Percentiles rank a stretch among this genome's conserved stretches.
Conservation (phyloP, 805 yeast genomes). For the Wickerhamiella occidentalis region DNA sequence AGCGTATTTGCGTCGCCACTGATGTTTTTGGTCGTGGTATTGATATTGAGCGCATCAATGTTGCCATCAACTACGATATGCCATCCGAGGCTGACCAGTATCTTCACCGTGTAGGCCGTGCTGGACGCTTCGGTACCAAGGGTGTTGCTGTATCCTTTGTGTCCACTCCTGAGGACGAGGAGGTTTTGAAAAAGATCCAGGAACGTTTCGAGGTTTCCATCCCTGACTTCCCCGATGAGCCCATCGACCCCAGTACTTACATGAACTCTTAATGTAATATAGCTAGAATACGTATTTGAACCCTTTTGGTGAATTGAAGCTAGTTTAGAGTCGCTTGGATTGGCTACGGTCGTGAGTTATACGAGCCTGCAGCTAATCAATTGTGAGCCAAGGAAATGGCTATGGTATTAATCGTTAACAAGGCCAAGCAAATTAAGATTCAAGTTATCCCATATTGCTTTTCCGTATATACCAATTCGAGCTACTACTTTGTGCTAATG, state of each 20-base stretch:
- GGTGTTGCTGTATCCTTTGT: slow-evolving; percentile 93
- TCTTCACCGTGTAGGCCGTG: slow-evolving; percentile 98
- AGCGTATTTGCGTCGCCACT: slow-evolving; percentile 96
- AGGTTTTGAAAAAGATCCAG: slow-evolving; percentile 83
- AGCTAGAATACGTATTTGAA: slow-evolving; percentile 1
- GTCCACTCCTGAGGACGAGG: slow-evolving; percentile 74
- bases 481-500: no score
- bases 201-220: slow-evolving; percentile 94
- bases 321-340: no score
- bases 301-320: neutral
- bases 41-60: slow-evolving; percentile 95
- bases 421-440: no score
- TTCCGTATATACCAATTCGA: no score
- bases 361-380: no score
- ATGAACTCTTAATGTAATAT: slow-evolving; percentile 61
- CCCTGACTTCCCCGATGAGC: slow-evolving; percentile 92
- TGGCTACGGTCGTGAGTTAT: no score
- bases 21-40: slow-evolving; percentile 99
- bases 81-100: slow-evolving; percentile 96
- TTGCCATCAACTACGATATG: slow-evolving; percentile 95
- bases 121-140: slow-evolving; percentile 99
- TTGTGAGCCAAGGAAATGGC: no score
- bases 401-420: no score
- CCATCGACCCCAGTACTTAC: slow-evolving; percentile 94
- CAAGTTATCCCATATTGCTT: no score